phyloP scores from a whole-genome alignment of 179 eudicot species.

The Silene coronaria region DNA sequence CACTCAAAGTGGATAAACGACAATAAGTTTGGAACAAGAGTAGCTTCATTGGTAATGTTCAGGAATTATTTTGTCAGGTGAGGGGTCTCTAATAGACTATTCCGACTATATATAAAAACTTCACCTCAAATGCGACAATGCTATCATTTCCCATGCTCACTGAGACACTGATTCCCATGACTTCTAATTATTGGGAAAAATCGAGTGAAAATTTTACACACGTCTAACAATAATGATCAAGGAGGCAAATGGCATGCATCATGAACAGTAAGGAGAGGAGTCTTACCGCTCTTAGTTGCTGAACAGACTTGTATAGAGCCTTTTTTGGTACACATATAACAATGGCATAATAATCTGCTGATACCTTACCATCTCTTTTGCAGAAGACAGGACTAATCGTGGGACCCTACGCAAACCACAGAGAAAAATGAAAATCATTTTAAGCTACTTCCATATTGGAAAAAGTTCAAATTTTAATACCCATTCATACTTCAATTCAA shows the following conservation, averaged over 20 bases:
- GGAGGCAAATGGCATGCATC: conserved; percentile 9
- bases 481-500: too few relatives aligned
- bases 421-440: conserved; percentile 3
- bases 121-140: background rate
- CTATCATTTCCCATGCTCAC: background rate
- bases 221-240: background rate
- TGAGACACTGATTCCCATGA: background rate
- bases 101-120: background rate
- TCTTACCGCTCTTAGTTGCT: conserved; percentile 79
- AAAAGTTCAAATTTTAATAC: too few relatives aligned
- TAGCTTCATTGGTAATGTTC: too few relatives aligned
- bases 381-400: conserved; percentile 84
- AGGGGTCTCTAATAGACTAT: background rate
- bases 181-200: background rate
- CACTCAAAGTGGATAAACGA: too few relatives aligned
- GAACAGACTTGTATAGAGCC: conserved; percentile 71
- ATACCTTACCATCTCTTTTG: conserved; percentile 54
- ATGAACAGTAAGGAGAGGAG: background rate
- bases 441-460: background rate
- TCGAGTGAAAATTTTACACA: too few relatives aligned
- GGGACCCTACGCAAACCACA: conserved; percentile 69
- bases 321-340: conserved; percentile 91
- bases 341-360: conserved; percentile 77
- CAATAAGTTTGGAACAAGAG: too few relatives aligned
- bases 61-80: background rate